Percentiles rank a stretch among this genome's conserved stretches.
Conservation (phyloP, 148 eudicot genomes). For the Nyssa sinensis region DNA sequence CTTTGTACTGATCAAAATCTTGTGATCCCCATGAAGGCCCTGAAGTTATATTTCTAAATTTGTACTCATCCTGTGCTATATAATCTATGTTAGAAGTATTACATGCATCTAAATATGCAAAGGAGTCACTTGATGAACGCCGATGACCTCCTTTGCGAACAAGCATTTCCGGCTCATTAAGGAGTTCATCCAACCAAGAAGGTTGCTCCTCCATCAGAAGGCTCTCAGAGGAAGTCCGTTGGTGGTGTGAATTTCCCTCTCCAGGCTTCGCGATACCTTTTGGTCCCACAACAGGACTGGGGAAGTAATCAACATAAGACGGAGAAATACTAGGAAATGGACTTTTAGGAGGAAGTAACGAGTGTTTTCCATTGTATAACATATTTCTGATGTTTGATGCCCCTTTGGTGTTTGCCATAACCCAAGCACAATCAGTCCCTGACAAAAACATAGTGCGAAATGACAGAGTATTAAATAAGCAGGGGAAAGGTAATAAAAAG, state of each 20-base stretch:
- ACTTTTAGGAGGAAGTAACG: slow-evolving; percentile 88
- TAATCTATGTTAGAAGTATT: slow-evolving; percentile 53
- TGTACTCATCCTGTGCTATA: slow-evolving; percentile 47
- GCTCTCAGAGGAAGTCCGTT: slow-evolving; percentile 93
- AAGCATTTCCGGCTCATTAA: slow-evolving; percentile 92
- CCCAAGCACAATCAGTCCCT: slow-evolving; percentile 11
- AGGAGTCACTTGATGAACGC: slow-evolving; percentile 96
- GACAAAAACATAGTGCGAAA: not conserved
- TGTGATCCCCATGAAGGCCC: slow-evolving; percentile 70
- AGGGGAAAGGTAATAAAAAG: not conserved
- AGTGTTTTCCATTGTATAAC: slow-evolving; percentile 63
- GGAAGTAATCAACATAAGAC: slow-evolving; percentile 62
- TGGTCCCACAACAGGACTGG: slow-evolving; percentile 43
- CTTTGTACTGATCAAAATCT: slow-evolving; percentile 52
- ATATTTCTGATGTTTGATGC: slow-evolving; percentile 55
- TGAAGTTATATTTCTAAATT: slow-evolving; percentile 38
- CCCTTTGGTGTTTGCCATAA: slow-evolving; percentile 76
- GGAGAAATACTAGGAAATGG: slow-evolving; percentile 78
- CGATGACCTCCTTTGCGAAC: slow-evolving; percentile 82
- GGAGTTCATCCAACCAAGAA: slow-evolving; percentile 96
- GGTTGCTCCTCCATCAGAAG: slow-evolving; percentile 82
- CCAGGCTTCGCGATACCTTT: slow-evolving; percentile 49
- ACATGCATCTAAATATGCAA: slow-evolving; percentile 67
- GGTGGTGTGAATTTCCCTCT: slow-evolving; percentile 70
- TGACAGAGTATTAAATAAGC: not conserved